Evolutionary conservation across 306 rosid genomes (phyloP).

Genomic region (Citrullus amarus): DNA sequence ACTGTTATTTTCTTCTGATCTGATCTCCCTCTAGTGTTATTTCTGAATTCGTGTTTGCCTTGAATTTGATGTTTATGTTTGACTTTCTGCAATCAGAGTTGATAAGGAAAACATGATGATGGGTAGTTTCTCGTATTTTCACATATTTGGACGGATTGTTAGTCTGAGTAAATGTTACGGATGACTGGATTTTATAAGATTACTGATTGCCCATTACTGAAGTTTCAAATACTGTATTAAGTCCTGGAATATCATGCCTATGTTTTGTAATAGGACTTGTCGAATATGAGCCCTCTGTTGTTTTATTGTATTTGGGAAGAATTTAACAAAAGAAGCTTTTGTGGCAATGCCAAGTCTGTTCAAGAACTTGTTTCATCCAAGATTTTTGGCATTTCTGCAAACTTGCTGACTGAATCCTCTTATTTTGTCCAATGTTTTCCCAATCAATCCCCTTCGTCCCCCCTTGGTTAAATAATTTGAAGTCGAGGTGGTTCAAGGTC

Average conservation of each 20-base stretch:
- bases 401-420: background rate
- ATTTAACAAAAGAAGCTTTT: background rate
- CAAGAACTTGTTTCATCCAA: background rate
- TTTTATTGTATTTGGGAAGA: background rate
- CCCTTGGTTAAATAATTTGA: background rate
- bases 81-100: background rate
- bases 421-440: background rate
- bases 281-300: background rate
- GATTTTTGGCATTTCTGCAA: background rate
- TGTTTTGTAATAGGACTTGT: background rate
- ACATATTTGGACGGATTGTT: background rate
- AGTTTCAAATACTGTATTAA: background rate
- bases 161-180: background rate
- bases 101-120: background rate
- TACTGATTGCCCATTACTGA: background rate
- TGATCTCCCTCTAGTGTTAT: background rate
- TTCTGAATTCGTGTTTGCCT: background rate
- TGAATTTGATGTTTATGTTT: background rate
- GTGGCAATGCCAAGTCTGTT: background rate
- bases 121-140: background rate
- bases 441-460: background rate
- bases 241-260: background rate
- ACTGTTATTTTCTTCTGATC: background rate
- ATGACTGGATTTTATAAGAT: background rate
- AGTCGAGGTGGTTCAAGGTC: background rate